Conservation (phyloP, 306 rosid genomes). For the Fragaria nilgerrensis region DNA sequence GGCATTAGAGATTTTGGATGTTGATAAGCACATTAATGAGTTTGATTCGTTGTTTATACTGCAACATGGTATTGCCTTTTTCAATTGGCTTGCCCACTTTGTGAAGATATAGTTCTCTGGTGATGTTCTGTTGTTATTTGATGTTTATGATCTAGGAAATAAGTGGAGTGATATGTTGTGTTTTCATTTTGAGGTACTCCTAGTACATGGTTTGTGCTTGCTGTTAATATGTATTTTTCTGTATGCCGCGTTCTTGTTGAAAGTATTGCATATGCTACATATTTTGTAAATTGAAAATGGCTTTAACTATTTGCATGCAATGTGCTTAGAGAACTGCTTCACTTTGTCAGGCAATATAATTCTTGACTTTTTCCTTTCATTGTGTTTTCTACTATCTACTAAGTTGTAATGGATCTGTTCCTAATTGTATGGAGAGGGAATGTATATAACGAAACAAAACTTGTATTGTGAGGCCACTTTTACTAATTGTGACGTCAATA, state of each 20-base stretch:
- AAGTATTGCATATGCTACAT: neutral
- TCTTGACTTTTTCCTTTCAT: neutral
- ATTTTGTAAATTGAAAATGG: neutral
- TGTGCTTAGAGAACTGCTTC: neutral
- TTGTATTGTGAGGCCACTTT: neutral
- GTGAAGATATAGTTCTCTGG: neutral
- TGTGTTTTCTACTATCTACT: neutral
- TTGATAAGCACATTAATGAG: neutral
- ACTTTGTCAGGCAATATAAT: neutral
- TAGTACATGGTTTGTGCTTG: neutral
- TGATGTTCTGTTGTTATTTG: neutral
- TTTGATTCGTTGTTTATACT: neutral
- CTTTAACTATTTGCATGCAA: neutral
- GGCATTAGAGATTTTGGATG: neutral
- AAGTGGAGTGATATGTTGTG: neutral
- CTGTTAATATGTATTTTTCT: neutral
- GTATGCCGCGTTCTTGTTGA: neutral
- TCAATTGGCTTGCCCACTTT: neutral
- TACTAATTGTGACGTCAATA: conserved; percentile 1
- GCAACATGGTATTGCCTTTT: neutral
- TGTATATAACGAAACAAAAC: neutral
- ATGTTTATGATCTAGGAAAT: neutral
- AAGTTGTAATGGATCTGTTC: neutral
- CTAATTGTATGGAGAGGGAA: neutral
- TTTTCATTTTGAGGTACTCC: neutral